A percentile compares a stretch with the other conserved stretches of the same genome.
These are phyloP conservation scores for Penicillium herquei DNA, from an alignment of 495 filamentous ascomycete species.

Conservation along the genomic window DNA sequence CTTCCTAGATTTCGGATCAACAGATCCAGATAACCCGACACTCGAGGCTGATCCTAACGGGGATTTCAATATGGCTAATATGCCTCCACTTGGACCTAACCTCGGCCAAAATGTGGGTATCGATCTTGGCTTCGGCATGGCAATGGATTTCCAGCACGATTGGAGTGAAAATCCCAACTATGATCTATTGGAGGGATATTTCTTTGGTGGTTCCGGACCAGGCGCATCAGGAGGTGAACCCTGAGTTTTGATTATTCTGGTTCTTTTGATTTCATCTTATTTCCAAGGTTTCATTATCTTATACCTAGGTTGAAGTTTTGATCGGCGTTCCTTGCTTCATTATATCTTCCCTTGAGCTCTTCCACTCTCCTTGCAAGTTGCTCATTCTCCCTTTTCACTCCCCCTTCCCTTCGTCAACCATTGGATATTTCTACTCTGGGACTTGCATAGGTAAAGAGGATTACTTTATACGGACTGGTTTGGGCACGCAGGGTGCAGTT, in stretches of 20 bases:
- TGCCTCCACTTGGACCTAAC: conserved; percentile 35
- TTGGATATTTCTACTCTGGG: conserved; percentile 1
- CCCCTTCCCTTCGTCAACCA: not conserved
- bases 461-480: conserved; percentile 9
- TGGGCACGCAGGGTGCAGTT: not conserved
- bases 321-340: conserved; percentile 2
- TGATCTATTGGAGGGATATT: conserved; percentile 89
- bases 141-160: conserved; percentile 72
- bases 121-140: conserved; percentile 74
- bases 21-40: conserved; percentile 24
- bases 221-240: conserved; percentile 30
- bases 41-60: conserved; percentile 31
- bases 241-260: conserved; percentile 11
- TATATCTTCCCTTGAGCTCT: not conserved
- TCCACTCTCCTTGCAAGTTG: not conserved
- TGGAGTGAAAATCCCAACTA: conserved; percentile 75
- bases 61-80: conserved; percentile 28
- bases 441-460: conserved; percentile 16
- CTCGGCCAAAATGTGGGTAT: conserved; percentile 52
- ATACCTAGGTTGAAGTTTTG: not conserved
- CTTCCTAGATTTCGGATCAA: conserved; percentile 40
- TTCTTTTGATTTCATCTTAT: conserved; percentile 1
- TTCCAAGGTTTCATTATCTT: not conserved
- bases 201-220: conserved; percentile 64
- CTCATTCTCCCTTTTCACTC: not conserved